A percentile compares a stretch with the other conserved stretches of the same genome.
Evolutionary conservation across 2,329 filamentous ascomycete genomes (phyloP).

Genomic region (Trichophyton verrucosum): DNA sequence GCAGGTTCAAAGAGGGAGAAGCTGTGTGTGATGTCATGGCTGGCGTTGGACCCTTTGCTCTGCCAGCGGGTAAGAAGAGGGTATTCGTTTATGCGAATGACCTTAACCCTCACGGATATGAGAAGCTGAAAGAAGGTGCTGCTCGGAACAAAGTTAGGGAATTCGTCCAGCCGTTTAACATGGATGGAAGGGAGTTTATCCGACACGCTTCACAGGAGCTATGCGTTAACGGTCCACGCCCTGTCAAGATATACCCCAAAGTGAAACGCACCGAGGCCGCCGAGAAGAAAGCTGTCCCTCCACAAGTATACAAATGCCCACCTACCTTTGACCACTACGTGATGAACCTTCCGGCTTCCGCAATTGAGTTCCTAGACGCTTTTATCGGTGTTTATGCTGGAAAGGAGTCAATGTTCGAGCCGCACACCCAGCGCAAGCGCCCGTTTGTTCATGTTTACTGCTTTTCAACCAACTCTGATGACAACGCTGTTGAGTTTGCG

Average conservation of each 20-base stretch:
- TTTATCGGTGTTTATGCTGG: constrained; percentile 74
- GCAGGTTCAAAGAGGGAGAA: constrained; percentile 67
- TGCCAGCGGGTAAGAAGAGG: constrained; percentile 77
- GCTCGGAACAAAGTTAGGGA: constrained; percentile 63
- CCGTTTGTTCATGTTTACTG: constrained; percentile 91
- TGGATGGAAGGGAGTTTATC: constrained; percentile 75
- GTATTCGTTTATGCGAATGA: constrained; percentile 97
- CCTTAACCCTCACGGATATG: constrained; percentile 80
- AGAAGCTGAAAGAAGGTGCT: constrained; percentile 57
- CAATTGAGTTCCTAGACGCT: constrained; percentile 65
- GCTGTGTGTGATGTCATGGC: constrained; percentile 96
- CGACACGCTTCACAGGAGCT: constrained; percentile 50
- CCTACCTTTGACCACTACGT: constrained; percentile 81
- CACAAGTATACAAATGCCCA: constrained; percentile 39
- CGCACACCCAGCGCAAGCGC: constrained; percentile 47
- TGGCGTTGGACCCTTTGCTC: constrained; percentile 86
- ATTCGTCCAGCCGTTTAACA: constrained; percentile 68
- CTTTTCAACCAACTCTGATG: constrained; percentile 72
- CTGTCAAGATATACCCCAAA: constrained; percentile 41
- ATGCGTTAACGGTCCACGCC: constrained; percentile 37
- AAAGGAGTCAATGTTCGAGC: constrained; percentile 52
- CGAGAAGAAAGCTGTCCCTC: constrained; percentile 16
- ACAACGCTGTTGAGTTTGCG: constrained; percentile 47
- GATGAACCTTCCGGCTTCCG: constrained; percentile 91
- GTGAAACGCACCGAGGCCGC: constrained; percentile 15